phyloP scores from a whole-genome alignment of 177 flowering plant genomes.

The Tripterygium wilfordii region DNA sequence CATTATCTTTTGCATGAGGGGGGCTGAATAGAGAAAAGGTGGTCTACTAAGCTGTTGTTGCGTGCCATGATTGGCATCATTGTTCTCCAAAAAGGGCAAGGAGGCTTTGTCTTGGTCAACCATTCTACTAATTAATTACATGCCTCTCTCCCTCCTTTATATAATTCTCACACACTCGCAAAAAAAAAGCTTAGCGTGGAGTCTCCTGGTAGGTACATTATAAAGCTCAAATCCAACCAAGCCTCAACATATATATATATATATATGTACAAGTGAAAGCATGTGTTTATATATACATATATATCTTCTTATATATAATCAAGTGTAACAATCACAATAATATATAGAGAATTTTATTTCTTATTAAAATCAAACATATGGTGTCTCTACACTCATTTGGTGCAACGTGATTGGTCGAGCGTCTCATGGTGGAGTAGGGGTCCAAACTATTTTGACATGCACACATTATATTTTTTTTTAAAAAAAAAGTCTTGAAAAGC shows the following conservation, averaged over 20 bases:
- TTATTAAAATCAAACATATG: background rate
- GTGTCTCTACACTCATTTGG: conserved; percentile 13
- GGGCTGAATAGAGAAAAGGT: too few relatives aligned
- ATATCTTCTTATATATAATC: background rate
- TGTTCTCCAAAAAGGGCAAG: conserved; percentile 17
- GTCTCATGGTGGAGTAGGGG: background rate
- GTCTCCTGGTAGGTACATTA: conserved; percentile 2
- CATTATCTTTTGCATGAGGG: too few relatives aligned
- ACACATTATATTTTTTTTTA: too few relatives aligned
- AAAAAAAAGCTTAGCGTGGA: background rate
- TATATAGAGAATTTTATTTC: background rate
- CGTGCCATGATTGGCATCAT: conserved; percentile 24
- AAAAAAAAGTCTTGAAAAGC: too few relatives aligned
- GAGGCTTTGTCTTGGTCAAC: conserved; percentile 20
- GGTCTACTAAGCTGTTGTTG: too few relatives aligned
- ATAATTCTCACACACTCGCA: background rate
- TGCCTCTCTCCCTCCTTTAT: background rate
- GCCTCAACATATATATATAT: too few relatives aligned
- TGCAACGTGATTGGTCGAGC: conserved; percentile 17
- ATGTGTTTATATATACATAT: background rate
- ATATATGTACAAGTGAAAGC: too few relatives aligned
- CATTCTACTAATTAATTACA: conserved; percentile 14
- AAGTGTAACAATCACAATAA: conserved; percentile 3
- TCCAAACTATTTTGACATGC: background rate
- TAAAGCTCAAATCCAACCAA: too few relatives aligned